Conservation (phyloP, 2,329 filamentous ascomycete species). For the Epichloe sylvatica region DNA sequence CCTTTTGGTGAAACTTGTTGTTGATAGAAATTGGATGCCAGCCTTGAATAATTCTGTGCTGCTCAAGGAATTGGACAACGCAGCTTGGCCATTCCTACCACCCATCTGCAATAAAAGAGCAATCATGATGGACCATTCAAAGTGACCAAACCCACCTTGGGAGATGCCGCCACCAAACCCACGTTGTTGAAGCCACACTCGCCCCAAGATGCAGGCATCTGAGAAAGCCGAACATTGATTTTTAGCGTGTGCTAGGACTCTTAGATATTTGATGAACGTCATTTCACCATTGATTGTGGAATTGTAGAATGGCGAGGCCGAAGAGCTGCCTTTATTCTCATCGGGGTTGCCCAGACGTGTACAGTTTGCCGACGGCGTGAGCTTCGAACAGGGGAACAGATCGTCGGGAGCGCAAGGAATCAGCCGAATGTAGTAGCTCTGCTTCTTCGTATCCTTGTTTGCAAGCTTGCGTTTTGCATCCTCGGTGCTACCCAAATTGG, state of each 20-base stretch:
- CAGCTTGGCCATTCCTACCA: slow-evolving; percentile 52
- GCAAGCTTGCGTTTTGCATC: slow-evolving; percentile 8
- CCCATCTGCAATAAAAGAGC: slow-evolving; percentile 71
- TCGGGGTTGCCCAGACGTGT: slow-evolving; percentile 42
- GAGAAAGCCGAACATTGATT: slow-evolving; percentile 59
- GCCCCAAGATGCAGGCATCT: slow-evolving; percentile 75
- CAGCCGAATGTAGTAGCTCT: slow-evolving; percentile 51
- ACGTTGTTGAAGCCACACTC: slow-evolving; percentile 78
- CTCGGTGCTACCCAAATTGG: slow-evolving; percentile 6
- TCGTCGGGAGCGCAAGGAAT: slow-evolving; percentile 58
- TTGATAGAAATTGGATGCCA: slow-evolving; percentile 71
- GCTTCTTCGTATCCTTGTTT: slow-evolving; percentile 16
- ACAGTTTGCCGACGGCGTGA: slow-evolving; percentile 55
- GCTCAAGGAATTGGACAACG: slow-evolving; percentile 69
- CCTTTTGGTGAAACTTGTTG: slow-evolving; percentile 55
- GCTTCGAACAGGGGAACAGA: slow-evolving; percentile 57
- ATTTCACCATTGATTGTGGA: slow-evolving; percentile 67
- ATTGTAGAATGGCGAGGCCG: slow-evolving; percentile 75
- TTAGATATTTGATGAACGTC: slow-evolving; percentile 59
- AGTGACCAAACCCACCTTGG: slow-evolving; percentile 77
- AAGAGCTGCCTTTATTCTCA: slow-evolving; percentile 25
- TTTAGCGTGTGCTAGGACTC: slow-evolving; percentile 54
- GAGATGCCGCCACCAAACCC: slow-evolving; percentile 59
- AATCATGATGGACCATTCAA: slow-evolving; percentile 76
- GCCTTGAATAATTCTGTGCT: slow-evolving; percentile 93